Conservation (phyloP, 805 yeast genomes). For the Pichia thaimueangensis region DNA sequence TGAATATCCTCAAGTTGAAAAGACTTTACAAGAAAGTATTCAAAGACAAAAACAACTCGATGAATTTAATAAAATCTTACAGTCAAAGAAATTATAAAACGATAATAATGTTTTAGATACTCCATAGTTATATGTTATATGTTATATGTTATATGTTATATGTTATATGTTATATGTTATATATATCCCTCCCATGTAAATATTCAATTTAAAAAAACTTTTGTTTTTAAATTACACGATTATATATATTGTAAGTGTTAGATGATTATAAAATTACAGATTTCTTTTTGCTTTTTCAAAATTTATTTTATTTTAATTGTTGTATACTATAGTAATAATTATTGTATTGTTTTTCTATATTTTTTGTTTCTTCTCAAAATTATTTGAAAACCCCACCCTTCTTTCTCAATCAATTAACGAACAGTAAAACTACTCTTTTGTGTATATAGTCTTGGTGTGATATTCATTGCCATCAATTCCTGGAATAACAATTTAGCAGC, state of each 20-base stretch:
- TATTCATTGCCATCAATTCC: conserved; percentile 99
- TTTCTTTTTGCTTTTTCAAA: not conserved
- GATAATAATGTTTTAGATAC: too few species aligned
- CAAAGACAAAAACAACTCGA: conserved; percentile 21
- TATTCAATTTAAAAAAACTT: too few species aligned
- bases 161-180: too few species aligned
- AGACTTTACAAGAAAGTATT: conserved; percentile 35
- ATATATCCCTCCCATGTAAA: too few species aligned
- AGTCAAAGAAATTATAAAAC: conserved; percentile 18
- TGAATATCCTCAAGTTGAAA: conserved; percentile 50
- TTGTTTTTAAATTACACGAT: too few species aligned
- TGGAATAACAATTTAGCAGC: conserved; percentile 98
- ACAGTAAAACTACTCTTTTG: conserved; percentile 41
- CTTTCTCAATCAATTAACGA: conserved; percentile 17
- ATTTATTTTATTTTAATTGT: conserved; percentile 1
- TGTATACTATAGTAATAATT: not conserved
- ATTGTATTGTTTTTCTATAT: not conserved
- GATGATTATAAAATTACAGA: too few species aligned
- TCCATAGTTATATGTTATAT: too few species aligned
- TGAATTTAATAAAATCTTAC: conserved; percentile 24
- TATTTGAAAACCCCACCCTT: too few species aligned
- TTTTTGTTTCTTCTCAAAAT: not conserved
- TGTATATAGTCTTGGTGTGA: conserved; percentile 94
- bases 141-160: too few species aligned
- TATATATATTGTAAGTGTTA: too few species aligned